Evolutionary conservation across 768 basidiomycete species (phyloP).

Genomic region (Tulasnella sp.): DNA sequence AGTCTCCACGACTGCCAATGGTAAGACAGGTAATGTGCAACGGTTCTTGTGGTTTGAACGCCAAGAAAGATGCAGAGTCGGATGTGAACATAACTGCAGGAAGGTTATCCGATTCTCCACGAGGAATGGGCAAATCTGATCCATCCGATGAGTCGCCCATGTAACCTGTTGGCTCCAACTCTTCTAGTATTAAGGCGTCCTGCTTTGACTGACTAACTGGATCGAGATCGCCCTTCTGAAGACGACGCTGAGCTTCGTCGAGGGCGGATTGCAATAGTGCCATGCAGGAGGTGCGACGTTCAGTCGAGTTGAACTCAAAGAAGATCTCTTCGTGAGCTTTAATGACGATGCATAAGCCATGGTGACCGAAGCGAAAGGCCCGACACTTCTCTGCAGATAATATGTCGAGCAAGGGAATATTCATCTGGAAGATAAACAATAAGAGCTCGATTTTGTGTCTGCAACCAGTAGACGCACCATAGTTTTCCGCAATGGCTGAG

Average conservation of each 20-base stretch:
- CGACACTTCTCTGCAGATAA: conserved; percentile 73
- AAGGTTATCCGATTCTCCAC: conserved; percentile 52
- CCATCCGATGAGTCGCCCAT: conserved; percentile 25
- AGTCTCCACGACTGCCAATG: conserved; percentile 93
- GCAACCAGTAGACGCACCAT: conserved; percentile 43
- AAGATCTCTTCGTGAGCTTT: conserved; percentile 97
- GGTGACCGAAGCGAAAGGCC: conserved; percentile 80
- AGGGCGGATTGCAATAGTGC: conserved; percentile 66
- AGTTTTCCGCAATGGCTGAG: conserved; percentile 69
- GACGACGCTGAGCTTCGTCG: conserved; percentile 51
- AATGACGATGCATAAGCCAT: conserved; percentile 81
- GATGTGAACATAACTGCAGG: conserved; percentile 96
- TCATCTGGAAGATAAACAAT: conserved; percentile 54
- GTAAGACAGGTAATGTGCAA: conserved; percentile 90
- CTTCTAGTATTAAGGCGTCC: conserved; percentile 74
- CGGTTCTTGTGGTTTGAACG: conserved; percentile 81
- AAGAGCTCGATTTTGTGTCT: conserved; percentile 2
- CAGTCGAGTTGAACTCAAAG: conserved; percentile 79
- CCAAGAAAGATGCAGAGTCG: conserved; percentile 90
- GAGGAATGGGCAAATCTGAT: conserved; percentile 32
- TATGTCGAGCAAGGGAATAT: conserved; percentile 82
- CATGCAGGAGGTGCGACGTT: conserved; percentile 70
- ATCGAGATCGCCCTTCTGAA: conserved; percentile 34
- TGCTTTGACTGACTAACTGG: conserved; percentile 42
- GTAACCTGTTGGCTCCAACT: conserved; percentile 50